phyloP scores from a whole-genome alignment of 176 grass and related monocot genomes.

The Elaeis guineensis region DNA sequence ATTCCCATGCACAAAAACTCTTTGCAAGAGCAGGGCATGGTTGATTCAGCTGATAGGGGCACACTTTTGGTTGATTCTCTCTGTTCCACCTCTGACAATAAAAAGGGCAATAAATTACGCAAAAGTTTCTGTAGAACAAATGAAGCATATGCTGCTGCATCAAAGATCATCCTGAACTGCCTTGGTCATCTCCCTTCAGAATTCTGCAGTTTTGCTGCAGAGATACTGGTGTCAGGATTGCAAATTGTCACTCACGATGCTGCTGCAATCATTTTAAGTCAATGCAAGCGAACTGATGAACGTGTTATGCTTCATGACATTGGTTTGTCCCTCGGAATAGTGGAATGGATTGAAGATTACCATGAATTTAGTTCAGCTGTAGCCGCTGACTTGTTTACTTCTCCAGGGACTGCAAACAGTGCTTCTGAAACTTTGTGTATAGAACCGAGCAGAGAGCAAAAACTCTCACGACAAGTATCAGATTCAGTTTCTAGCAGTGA shows the following conservation, averaged over 20 bases:
- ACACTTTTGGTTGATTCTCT: constrained; percentile 10
- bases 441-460: not conserved
- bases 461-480: constrained; percentile 20
- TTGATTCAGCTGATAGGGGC: not conserved
- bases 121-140: constrained; percentile 33
- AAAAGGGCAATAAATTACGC: constrained; percentile 10
- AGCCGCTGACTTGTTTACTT: constrained; percentile 8
- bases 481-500: constrained; percentile 12
- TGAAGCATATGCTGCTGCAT: constrained; percentile 26
- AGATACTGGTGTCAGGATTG: constrained; percentile 71
- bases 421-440: not conserved
- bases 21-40: not conserved
- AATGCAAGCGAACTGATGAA: constrained; percentile 46
- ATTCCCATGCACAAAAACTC: constrained; percentile 6
- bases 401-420: not conserved
- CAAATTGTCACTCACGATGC: constrained; percentile 48
- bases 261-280: constrained; percentile 43
- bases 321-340: constrained; percentile 69
- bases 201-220: constrained; percentile 60
- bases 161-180: constrained; percentile 75
- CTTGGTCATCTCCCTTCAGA: constrained; percentile 70
- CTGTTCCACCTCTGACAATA: constrained; percentile 3
- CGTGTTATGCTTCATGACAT: constrained; percentile 93
- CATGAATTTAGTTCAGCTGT: constrained; percentile 48
- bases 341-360: constrained; percentile 76